These are phyloP conservation scores for Pterula multifida DNA, from an alignment of 1,284 basidiomycete species.

Conservation along the genomic window DNA sequence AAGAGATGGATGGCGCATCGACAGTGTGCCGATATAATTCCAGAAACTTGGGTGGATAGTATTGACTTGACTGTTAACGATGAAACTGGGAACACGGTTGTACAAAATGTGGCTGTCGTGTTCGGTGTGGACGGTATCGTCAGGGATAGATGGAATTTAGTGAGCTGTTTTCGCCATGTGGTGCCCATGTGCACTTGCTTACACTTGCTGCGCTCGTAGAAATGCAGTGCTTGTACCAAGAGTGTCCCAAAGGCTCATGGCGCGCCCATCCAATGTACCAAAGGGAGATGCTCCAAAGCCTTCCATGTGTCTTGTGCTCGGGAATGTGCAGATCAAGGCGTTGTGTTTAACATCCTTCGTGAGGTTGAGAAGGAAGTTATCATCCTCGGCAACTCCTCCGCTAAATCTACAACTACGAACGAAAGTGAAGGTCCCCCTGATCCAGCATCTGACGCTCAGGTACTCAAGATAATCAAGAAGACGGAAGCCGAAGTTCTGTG, in stretches of 20 bases:
- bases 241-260: constrained; percentile 62
- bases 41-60: constrained; percentile 79
- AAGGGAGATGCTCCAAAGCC: constrained; percentile 86
- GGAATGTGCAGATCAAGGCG: constrained; percentile 36
- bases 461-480: constrained; percentile 59
- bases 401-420: constrained; percentile 11
- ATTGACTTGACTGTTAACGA: constrained; percentile 22
- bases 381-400: constrained; percentile 27
- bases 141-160: constrained; percentile 84
- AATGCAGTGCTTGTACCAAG: constrained; percentile 78
- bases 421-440: constrained; percentile 10
- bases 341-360: constrained; percentile 48
- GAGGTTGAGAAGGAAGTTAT: constrained; percentile 73
- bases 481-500: constrained; percentile 66
- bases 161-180: constrained; percentile 26
- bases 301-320: constrained; percentile 90
- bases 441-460: constrained; percentile 19
- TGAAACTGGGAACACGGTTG: constrained; percentile 27
- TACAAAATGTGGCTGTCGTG: constrained; percentile 29
- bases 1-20: constrained; percentile 62
- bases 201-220: too few species aligned
- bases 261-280: constrained; percentile 88
- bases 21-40: constrained; percentile 66
- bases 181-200: background rate
- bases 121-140: constrained; percentile 78